phyloP scores from a whole-genome alignment of 768 basidiomycete genomes.

The Macrocybe gigantea region DNA sequence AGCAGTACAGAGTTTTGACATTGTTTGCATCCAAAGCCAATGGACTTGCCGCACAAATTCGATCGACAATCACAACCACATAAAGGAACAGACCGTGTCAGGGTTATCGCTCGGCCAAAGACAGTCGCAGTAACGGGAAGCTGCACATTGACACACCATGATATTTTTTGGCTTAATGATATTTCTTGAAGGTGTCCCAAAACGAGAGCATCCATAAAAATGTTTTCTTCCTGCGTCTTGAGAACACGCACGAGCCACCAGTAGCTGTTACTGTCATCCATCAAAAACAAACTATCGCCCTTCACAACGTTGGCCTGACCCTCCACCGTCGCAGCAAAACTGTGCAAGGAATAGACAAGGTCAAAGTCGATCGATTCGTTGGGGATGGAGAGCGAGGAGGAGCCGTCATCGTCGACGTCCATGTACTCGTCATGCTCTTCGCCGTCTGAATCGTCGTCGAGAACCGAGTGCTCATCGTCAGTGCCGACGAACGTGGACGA shows the following conservation, averaged over 20 bases:
- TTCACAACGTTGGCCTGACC: slow-evolving; percentile 99
- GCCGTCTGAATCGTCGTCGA: slow-evolving; percentile 79
- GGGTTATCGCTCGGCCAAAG: too few relatives aligned
- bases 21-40: too few relatives aligned
- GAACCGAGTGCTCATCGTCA: slow-evolving; percentile 78
- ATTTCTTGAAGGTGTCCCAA: too few relatives aligned
- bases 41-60: too few relatives aligned
- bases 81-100: neutral
- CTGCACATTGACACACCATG: too few relatives aligned
- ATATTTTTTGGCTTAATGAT: too few relatives aligned
- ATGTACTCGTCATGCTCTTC: slow-evolving; percentile 68
- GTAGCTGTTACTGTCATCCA: slow-evolving; percentile 99
- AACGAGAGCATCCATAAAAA: too few relatives aligned
- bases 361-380: slow-evolving; percentile 93
- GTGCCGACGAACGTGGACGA: slow-evolving; percentile 36
- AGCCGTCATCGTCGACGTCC: slow-evolving; percentile 73
- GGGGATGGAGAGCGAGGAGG: slow-evolving; percentile 78
- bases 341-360: slow-evolving; percentile 89
- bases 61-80: too few relatives aligned
- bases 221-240: slow-evolving; percentile 97
- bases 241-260: slow-evolving; percentile 99
- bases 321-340: slow-evolving; percentile 96
- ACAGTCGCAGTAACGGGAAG: too few relatives aligned
- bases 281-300: slow-evolving; percentile 91
- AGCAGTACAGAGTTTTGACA: too few relatives aligned